These are phyloP conservation scores for Fusarium chaquense DNA, from an alignment of 2,329 filamentous ascomycete genomes.

Conservation along the genomic window DNA sequence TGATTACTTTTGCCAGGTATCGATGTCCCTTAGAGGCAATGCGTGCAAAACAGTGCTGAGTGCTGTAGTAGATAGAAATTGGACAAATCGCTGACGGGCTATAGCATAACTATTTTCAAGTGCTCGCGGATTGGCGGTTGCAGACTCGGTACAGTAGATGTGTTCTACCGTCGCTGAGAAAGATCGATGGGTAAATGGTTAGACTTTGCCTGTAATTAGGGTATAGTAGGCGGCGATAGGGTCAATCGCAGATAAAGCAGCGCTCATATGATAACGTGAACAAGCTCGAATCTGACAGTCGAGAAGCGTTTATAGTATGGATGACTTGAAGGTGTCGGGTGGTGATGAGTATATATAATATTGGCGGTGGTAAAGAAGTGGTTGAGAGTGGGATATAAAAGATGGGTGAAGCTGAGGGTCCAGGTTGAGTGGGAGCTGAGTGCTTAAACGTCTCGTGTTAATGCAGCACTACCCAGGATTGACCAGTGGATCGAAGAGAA, in stretches of 20 bases:
- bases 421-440: constrained; percentile 28
- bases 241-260: constrained; percentile 6
- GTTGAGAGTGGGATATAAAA: constrained; percentile 16
- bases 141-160: constrained; percentile 5
- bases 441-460: constrained; percentile 38
- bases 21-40: not conserved
- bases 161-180: constrained; percentile 1
- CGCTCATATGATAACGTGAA: constrained; percentile 11
- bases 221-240: constrained; percentile 18
- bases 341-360: constrained; percentile 14
- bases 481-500: constrained; percentile 38
- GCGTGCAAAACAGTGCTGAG: constrained; percentile 3
- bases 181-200: constrained; percentile 1
- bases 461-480: constrained; percentile 34
- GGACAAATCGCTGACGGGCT: constrained; percentile 9
- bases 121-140: constrained; percentile 4
- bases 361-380: constrained; percentile 7
- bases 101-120: constrained; percentile 34
- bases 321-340: constrained; percentile 3
- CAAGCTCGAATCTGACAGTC: constrained; percentile 3
- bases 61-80: constrained; percentile 1
- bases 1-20: constrained; percentile 25
- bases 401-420: constrained; percentile 18
- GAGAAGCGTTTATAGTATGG: constrained; percentile 5
- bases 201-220: constrained; percentile 23